Base-by-base conservation (phyloP, 768 basidiomycete genomes). In the Leccinum variicolor region DNA sequence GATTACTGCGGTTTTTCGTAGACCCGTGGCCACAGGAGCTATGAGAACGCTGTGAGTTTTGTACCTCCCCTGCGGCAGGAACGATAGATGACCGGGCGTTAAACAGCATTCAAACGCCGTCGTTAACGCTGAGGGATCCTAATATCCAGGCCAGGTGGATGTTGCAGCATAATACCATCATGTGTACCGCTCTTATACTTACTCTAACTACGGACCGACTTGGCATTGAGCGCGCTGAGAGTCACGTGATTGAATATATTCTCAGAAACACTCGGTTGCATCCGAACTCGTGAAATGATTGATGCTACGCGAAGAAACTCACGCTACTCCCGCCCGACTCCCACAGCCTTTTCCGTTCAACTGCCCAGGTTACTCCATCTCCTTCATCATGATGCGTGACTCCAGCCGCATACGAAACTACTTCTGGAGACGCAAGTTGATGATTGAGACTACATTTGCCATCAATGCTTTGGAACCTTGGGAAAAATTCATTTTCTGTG, bases 401-500 rank as follows among this genome's bases (percentile, higher is more conserved):
- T 56, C 63, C 46, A 28, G 29, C 59, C 61, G 67, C 56, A 57
- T 70, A 62, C 52, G 71, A 64, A 64, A 68, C 54, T 64, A 70
- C 60, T 54, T 85, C 50, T 85, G 85, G 84, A 77, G 76, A 14
- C 74, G 76, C 68, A 75, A 82, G 59, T 68, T 86, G 52, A 76
- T 81, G 74, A 69, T 88, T 33, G 85, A 86, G 67, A 73, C 79
- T 3, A 85, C 84, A 0, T 82, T 84, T 58, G 86, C 77, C 6
- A 72, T 87, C 41, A 76, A 78, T 28, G 78, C 87, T 64, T 70
- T 87, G 56, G 85, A 89, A 66, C 78, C 82, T 57, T 87, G 86
- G 87, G 88, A 89, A 76, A 84, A 85, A 64, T 64, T 81, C 48
- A 67, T 86, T 36, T 76, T 84, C 56, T 66, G 86, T 87, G 66